Evolutionary conservation across 1,139 yeast genomes (phyloP).

Genomic region (Sugiyamaella castrensis): DNA sequence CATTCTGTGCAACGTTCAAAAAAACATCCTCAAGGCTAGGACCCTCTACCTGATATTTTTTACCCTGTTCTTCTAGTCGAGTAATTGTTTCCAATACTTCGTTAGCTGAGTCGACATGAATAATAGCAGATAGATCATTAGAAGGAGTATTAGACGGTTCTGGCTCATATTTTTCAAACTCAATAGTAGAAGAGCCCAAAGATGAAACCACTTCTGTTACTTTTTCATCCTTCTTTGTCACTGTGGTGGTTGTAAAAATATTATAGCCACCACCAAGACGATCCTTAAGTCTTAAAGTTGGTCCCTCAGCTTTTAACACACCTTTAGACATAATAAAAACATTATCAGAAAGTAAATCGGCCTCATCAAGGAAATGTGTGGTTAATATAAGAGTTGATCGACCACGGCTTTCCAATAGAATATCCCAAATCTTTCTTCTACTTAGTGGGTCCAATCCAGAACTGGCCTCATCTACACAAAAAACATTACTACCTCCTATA

Average conservation of each 20-base stretch:
- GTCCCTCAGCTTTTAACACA: constrained; percentile 33
- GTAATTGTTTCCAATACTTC: constrained; percentile 27
- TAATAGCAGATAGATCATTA: constrained; percentile 31
- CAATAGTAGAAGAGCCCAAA: neutral
- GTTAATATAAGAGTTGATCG: constrained; percentile 35
- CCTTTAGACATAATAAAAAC: constrained; percentile 38
- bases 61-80: constrained; percentile 25
- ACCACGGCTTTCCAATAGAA: constrained; percentile 35
- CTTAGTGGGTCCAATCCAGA: constrained; percentile 41
- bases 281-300: constrained; percentile 36
- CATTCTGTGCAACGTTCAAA: constrained; percentile 35
- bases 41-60: constrained; percentile 32
- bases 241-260: neutral
- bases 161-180: neutral
- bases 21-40: constrained; percentile 40
- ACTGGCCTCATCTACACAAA: constrained; percentile 41
- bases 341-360: constrained; percentile 39
- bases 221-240: neutral
- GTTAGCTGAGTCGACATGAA: constrained; percentile 22
- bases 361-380: constrained; percentile 41
- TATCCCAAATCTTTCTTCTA: constrained; percentile 40
- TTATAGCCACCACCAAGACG: constrained; percentile 37
- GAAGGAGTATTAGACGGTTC: constrained; percentile 27
- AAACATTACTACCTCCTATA: constrained; percentile 38
- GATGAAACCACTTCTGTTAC: neutral